Evolutionary conservation across 441 rosid species (phyloP).

Genomic region (Rhodomyrtus psidioides): DNA sequence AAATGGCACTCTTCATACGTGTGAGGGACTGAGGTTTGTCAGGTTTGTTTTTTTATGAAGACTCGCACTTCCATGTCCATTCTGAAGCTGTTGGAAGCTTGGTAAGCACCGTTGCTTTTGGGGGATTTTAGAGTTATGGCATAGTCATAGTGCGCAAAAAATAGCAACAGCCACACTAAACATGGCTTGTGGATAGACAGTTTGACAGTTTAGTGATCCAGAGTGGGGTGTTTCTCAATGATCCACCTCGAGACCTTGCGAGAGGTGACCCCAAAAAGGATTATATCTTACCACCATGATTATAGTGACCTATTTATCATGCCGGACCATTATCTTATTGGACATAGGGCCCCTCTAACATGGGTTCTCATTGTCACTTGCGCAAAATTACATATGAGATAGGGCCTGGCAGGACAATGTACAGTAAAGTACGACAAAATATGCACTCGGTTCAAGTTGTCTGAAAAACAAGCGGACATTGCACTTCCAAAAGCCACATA

Average conservation of each 20-base stretch:
- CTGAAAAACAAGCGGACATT: not conserved
- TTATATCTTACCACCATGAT: not conserved
- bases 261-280: not conserved
- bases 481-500: not conserved
- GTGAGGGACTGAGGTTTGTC: not conserved
- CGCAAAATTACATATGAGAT: not conserved
- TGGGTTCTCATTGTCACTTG: not conserved
- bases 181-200: not conserved
- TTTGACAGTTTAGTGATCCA: not conserved
- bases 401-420: not conserved
- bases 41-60: not conserved
- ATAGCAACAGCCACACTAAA: not conserved
- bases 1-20: not conserved
- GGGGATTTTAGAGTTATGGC: not conserved
- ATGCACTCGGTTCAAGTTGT: not conserved
- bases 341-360: not conserved
- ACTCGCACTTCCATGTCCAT: not conserved
- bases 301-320: not conserved
- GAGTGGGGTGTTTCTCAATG: not conserved
- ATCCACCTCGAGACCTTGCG: not conserved
- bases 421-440: not conserved
- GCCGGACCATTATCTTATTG: not conserved
- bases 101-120: not conserved
- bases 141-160: not conserved
- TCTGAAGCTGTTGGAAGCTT: not conserved